A percentile compares a stretch with the other conserved stretches of the same genome.
Evolutionary conservation across 2,329 filamentous ascomycete genomes (phyloP).

Genomic region (Clonostachys solani): DNA sequence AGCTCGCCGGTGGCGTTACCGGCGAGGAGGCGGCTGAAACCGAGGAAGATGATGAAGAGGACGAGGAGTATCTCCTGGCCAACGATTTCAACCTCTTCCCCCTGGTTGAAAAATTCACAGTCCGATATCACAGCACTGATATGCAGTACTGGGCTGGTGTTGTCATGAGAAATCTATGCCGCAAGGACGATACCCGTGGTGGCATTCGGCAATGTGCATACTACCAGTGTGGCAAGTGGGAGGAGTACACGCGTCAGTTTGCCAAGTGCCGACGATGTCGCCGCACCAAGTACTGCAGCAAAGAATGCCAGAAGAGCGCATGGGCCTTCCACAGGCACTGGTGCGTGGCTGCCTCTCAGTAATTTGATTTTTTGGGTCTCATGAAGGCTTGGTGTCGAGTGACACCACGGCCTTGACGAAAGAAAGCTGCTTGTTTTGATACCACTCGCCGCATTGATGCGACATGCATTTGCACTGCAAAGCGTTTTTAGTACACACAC

Average conservation of each 20-base stretch:
- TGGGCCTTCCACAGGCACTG: constrained; percentile 98
- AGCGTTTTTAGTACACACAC: constrained; percentile 33
- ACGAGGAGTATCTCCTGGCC: constrained; percentile 84
- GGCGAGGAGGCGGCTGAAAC: constrained; percentile 39
- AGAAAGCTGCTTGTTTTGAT: neutral
- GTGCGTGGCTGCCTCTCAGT: constrained; percentile 70
- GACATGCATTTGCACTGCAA: constrained; percentile 33
- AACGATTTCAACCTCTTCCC: constrained; percentile 99
- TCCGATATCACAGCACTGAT: constrained; percentile 88
- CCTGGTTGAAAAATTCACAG: constrained; percentile 95
- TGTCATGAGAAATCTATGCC: constrained; percentile 97
- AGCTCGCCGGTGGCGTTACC: constrained; percentile 75
- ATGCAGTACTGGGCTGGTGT: constrained; percentile 99
- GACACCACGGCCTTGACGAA: neutral
- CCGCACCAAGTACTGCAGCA: constrained; percentile 98
- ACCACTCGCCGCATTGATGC: neutral
- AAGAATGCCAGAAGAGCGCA: constrained; percentile 98
- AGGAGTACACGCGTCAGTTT: constrained; percentile 93
- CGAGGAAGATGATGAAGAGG: constrained; percentile 57
- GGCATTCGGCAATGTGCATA: constrained; percentile 97
- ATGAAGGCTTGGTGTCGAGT: neutral
- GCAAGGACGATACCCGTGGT: constrained; percentile 91
- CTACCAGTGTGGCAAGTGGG: constrained; percentile 98
- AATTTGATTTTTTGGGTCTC: neutral
- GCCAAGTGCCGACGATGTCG: constrained; percentile 96